These are phyloP conservation scores for Didymella lethalis DNA, from an alignment of 2,329 filamentous ascomycete genomes.

Conservation along the genomic window DNA sequence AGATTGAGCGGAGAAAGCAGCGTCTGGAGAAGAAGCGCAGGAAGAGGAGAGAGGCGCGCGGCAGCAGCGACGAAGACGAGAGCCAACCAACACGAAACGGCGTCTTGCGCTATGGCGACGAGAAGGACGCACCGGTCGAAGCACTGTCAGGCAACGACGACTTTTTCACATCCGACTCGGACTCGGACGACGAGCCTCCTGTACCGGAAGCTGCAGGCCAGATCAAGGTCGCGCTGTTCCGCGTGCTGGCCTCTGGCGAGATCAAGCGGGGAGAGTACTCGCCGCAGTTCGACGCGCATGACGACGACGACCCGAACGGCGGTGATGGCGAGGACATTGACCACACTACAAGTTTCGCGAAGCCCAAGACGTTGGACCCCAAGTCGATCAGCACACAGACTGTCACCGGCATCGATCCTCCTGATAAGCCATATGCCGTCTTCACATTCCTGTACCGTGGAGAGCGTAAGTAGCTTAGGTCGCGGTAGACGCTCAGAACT, in stretches of 20 bases:
- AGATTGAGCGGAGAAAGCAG: slow-evolving; percentile 69
- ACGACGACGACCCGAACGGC: slow-evolving; percentile 79
- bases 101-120: slow-evolving; percentile 81
- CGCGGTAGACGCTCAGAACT: slow-evolving; percentile 10
- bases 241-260: slow-evolving; percentile 92
- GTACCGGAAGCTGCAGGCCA: slow-evolving; percentile 91
- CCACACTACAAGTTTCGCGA: slow-evolving; percentile 97
- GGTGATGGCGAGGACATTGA: slow-evolving; percentile 82
- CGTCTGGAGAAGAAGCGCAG: slow-evolving; percentile 84
- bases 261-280: slow-evolving; percentile 99
- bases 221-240: slow-evolving; percentile 97
- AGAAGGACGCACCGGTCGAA: slow-evolving; percentile 78
- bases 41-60: slow-evolving; percentile 70
- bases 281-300: slow-evolving; percentile 95
- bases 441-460: slow-evolving; percentile 99
- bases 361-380: slow-evolving; percentile 93
- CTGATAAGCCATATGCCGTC: slow-evolving; percentile 92
- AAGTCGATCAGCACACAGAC: slow-evolving; percentile 99
- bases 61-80: slow-evolving; percentile 59
- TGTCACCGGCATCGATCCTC: slow-evolving; percentile 96
- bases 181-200: slow-evolving; percentile 81
- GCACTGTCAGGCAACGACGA: slow-evolving; percentile 74
- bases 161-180: slow-evolving; percentile 70
- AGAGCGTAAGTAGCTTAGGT: slow-evolving; percentile 72
- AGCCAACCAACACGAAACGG: slow-evolving; percentile 53